Evolutionary conservation across 2,329 filamentous ascomycete genomes (phyloP), one percentile per base, ranked within the genome.

Genomic region (Escovopsis sp.): DNA sequence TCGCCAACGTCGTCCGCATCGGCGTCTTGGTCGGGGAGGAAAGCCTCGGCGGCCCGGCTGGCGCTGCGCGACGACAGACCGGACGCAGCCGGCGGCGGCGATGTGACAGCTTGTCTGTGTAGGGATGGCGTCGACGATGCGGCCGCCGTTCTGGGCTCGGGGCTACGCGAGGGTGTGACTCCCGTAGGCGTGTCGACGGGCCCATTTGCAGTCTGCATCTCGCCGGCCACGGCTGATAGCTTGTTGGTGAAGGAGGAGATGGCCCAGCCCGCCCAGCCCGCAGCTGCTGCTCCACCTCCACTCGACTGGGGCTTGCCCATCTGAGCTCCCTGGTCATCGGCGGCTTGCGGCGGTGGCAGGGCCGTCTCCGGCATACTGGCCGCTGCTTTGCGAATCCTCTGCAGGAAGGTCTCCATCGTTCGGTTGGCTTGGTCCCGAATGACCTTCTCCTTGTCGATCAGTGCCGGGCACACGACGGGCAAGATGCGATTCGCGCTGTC

Each of bases 161-260:
- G 59, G 27, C 58, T 61, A 27, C 65, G 69, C 30, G 65, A 61
- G 11, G 62, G 57, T 0, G 55, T 50, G 2, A 62, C 56, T 20
- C 66, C 35, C 7, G 35, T 20, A 7, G 35, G 35, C 15, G 29
- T 65, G 12, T 62, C 61, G 15, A 70, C 61, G 11, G 65, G 55
- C 0, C 64, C 64, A 45, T 70, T 70, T 41, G 67, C 61, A 14
- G 70, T 65, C 55, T 89, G 72, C 48, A 98, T 98, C 43, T 95
- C 83, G 14, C 91, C 91, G 8, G 82, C 82, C 0, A 86, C 87
- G 0, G 83, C 65, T 2, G 85, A 80, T 11, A 96, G 60, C 54
- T 94, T 95, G 62, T 96, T 96, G 2, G 91, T 96, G 57, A 98
- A 98, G 1, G 87, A 95, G 0, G 91, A 96, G 42, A 98, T 95